Evolutionary conservation across 2,329 filamentous ascomycete species (phyloP).

Genomic region (Didymella sp.): DNA sequence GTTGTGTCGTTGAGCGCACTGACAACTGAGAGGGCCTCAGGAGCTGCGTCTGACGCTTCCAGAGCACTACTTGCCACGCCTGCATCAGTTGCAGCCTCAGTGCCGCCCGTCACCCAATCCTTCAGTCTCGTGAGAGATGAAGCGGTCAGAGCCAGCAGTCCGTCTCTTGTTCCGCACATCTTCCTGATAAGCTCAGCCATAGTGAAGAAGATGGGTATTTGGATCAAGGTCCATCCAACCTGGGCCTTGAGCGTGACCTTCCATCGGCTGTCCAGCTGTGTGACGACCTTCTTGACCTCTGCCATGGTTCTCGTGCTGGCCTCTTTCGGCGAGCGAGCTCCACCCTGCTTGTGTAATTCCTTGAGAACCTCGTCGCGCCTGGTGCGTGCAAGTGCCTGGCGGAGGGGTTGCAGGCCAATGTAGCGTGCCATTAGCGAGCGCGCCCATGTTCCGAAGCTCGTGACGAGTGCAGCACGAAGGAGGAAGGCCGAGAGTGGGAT

Average conservation of each 20-base stretch:
- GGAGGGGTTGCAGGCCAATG: conserved; percentile 53
- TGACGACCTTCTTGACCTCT: conserved; percentile 32
- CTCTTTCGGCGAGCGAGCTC: conserved; percentile 31
- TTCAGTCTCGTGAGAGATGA: conserved; percentile 18
- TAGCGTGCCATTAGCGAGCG: conserved; percentile 52
- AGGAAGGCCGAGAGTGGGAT: conserved; percentile 63
- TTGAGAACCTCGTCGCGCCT: conserved; percentile 30
- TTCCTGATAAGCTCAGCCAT: conserved; percentile 47
- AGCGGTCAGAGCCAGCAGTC: conserved; percentile 39
- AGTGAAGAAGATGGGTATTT: conserved; percentile 48
- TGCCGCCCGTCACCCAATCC: not conserved
- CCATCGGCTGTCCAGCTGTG: conserved; percentile 41
- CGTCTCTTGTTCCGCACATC: conserved; percentile 43
- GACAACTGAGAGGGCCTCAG: not conserved
- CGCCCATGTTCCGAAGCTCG: conserved; percentile 55
- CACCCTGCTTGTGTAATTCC: conserved; percentile 21
- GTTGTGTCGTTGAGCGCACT: not conserved
- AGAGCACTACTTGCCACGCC: not conserved
- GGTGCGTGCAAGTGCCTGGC: conserved; percentile 38
- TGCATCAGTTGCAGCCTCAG: not conserved
- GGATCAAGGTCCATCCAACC: conserved; percentile 39
- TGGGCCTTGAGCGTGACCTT: conserved; percentile 34
- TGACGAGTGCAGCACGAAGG: conserved; percentile 57
- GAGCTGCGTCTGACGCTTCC: not conserved
- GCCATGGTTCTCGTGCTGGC: conserved; percentile 19